Evolutionary conservation across 1,284 basidiomycete genomes (phyloP).

Genomic region (Mycena sp.): DNA sequence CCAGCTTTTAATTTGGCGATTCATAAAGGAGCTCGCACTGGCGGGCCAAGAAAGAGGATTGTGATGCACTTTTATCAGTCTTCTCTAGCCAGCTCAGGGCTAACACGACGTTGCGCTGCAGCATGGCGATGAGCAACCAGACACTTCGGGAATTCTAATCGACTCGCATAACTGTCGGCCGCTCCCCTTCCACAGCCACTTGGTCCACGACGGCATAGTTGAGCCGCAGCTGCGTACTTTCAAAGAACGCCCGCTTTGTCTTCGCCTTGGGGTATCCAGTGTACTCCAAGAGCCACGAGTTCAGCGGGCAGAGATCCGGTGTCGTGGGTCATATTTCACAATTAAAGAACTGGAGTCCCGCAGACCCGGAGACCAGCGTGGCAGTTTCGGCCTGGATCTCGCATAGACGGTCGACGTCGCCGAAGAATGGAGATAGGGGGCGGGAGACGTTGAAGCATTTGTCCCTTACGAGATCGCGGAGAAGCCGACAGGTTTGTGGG

Average conservation of each 20-base stretch:
- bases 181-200: no score
- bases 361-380: slow-evolving; percentile 39
- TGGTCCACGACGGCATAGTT: not conserved
- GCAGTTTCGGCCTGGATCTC: not conserved
- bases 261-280: no score
- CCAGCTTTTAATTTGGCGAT: no score
- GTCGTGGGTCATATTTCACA: slow-evolving; percentile 34
- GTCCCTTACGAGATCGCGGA: not conserved
- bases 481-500: not conserved
- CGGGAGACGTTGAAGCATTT: not conserved
- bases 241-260: not conserved
- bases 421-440: not conserved
- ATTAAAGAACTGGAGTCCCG: slow-evolving; percentile 51
- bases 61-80: no score
- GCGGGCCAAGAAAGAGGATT: no score
- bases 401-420: not conserved
- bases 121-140: no score
- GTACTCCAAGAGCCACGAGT: not conserved
- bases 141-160: no score
- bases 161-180: no score
- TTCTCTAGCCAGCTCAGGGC: no score
- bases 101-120: no score
- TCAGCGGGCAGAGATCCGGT: not conserved
- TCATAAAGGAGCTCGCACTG: no score
- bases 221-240: not conserved